Conservation (phyloP, 352 stramenopile genomes). For the Pythium pectinolyticum region DNA sequence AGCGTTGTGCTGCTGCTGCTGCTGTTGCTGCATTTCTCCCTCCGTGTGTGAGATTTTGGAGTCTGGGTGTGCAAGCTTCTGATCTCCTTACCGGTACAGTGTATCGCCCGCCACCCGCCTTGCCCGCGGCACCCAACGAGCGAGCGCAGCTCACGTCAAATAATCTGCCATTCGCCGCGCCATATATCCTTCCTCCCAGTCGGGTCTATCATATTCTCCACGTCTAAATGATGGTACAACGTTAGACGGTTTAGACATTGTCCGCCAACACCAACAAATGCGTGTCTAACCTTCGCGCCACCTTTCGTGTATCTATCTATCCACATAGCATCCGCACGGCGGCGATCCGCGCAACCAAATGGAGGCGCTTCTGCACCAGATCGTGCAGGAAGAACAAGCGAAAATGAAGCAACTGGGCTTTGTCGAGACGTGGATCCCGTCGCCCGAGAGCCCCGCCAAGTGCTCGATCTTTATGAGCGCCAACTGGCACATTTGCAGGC, state of each 20-base stretch:
- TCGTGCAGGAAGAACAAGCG: conserved; percentile 82
- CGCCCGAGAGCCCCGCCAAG: conserved; percentile 54
- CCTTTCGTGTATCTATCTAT: background rate
- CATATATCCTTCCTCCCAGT: background rate
- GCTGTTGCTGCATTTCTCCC: background rate
- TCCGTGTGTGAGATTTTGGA: too few relatives aligned
- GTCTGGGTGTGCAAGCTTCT: too few relatives aligned
- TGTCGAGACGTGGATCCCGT: conserved; percentile 79
- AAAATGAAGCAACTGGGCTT: conserved; percentile 87
- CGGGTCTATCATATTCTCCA: too few relatives aligned
- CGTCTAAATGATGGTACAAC: background rate
- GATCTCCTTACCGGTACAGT: too few relatives aligned
- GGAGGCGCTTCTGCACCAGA: conserved; percentile 80
- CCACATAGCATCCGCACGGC: conserved; percentile 35
- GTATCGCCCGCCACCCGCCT: too few relatives aligned
- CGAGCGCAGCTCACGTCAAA: too few relatives aligned
- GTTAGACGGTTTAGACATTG: background rate
- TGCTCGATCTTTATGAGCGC: conserved; percentile 84
- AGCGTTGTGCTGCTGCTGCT: too few relatives aligned
- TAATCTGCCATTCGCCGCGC: too few relatives aligned
- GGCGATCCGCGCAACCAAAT: conserved; percentile 58
- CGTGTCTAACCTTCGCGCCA: conserved; percentile 22
- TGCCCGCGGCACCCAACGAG: too few relatives aligned
- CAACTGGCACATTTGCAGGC: conserved; percentile 81
- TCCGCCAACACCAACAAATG: background rate